These are phyloP conservation scores for Schizochytrium sp. DNA, from an alignment of 108 stramenopile species.

Conservation along the genomic window DNA sequence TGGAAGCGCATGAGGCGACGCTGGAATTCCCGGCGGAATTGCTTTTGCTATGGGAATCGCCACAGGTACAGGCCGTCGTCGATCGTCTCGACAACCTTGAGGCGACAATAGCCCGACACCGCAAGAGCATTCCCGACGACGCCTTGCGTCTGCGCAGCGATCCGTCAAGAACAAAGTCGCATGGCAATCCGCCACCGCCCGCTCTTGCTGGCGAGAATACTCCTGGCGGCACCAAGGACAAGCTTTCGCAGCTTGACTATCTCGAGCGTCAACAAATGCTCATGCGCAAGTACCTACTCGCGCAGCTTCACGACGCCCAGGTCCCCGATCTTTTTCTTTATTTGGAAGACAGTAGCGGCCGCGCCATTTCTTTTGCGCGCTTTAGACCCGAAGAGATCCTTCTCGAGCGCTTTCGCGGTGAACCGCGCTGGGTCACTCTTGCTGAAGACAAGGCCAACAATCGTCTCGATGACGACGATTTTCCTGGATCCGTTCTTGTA, in stretches of 20 bases:
- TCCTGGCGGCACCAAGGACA: not conserved
- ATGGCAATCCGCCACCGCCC: not conserved
- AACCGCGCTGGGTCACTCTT: conserved; percentile 35
- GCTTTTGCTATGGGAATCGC: not conserved
- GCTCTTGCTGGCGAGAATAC: not conserved
- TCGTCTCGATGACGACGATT: not conserved
- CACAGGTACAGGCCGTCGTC: not conserved
- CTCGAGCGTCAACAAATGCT: not conserved
- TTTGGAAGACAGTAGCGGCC: not conserved
- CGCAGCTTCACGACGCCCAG: conserved; percentile 16
- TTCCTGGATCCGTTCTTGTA: conserved; percentile 43
- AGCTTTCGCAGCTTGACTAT: not conserved
- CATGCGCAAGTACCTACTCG: not conserved
- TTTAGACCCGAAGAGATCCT: conserved; percentile 24
- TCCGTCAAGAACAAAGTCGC: not conserved
- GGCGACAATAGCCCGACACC: not conserved
- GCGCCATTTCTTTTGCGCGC: not conserved
- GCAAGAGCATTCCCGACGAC: not conserved
- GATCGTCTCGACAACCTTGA: not conserved
- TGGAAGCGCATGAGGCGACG: not conserved
- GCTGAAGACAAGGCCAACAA: conserved; percentile 27
- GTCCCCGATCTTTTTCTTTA: conserved; percentile 48
- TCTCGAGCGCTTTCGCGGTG: conserved; percentile 6
- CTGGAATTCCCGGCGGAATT: not conserved
- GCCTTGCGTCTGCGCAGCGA: not conserved